These are phyloP conservation scores for Pythium brachiatum DNA, from an alignment of 352 stramenopile species.

Conservation along the genomic window DNA sequence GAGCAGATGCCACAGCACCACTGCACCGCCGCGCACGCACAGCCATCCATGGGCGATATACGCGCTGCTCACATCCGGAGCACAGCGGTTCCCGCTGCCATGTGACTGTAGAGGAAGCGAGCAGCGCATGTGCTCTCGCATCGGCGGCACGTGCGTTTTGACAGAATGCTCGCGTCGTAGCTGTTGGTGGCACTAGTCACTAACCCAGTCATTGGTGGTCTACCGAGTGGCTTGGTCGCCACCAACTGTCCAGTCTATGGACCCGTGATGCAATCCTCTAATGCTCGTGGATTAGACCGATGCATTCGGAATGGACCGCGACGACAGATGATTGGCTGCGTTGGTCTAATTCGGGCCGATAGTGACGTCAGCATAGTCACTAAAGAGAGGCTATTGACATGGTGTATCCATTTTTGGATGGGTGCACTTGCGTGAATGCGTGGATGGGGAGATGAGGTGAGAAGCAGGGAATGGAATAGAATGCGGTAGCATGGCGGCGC, in stretches of 20 bases:
- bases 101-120: not conserved
- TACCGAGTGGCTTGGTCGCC: slow-evolving; percentile 5
- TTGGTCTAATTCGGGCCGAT: not conserved
- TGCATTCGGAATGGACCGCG: not conserved
- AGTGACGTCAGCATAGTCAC: slow-evolving; percentile 1
- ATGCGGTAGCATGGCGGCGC: slow-evolving; percentile 15
- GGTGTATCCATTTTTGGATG: slow-evolving; percentile 26
- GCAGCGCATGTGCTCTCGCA: too few species aligned
- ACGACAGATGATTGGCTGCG: not conserved
- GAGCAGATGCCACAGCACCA: not conserved
- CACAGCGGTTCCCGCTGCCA: not conserved
- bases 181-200: slow-evolving; percentile 13
- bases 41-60: not conserved
- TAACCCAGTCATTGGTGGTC: not conserved
- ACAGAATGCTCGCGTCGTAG: not conserved
- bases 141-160: too few species aligned
- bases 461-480: not conserved
- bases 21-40: not conserved
- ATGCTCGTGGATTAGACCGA: slow-evolving; percentile 3
- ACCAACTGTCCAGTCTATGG: slow-evolving; percentile 15
- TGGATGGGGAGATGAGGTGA: not conserved
- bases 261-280: slow-evolving; percentile 7
- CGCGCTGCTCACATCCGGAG: not conserved
- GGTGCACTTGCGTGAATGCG: slow-evolving; percentile 13
- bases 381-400: slow-evolving; percentile 3